These are phyloP conservation scores for Cicer yamashitae DNA, from an alignment of 306 rosid species.

Conservation along the genomic window DNA sequence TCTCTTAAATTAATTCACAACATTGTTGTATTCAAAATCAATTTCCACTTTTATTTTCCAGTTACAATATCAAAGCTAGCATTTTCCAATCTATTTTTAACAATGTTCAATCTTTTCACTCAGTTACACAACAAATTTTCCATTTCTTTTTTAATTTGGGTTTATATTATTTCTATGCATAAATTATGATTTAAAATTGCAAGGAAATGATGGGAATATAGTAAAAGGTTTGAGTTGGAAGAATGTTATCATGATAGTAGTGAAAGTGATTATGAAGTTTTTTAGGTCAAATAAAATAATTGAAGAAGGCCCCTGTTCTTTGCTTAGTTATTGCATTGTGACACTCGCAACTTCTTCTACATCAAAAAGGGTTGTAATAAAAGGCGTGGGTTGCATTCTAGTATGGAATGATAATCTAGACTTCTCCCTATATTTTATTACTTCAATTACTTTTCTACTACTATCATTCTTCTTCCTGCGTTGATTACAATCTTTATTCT, in stretches of 20 bases:
- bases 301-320: conserved; percentile 80
- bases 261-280: conserved; percentile 46
- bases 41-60: no score
- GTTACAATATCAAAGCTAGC: no score
- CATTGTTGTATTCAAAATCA: no score
- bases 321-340: conserved; percentile 73
- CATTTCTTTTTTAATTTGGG: no score
- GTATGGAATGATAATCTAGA: conserved; percentile 79
- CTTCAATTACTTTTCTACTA: conserved; percentile 37
- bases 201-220: conserved; percentile 70
- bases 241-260: conserved; percentile 41
- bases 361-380: conserved; percentile 69
- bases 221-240: conserved; percentile 94
- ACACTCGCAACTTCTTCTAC: conserved; percentile 92
- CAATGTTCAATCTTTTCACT: no score
- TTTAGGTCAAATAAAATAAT: conserved; percentile 19
- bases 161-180: no score
- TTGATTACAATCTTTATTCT: conserved; percentile 68
- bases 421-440: conserved; percentile 63
- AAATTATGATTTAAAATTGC: no score
- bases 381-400: conserved; percentile 98
- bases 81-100: no score
- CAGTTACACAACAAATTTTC: no score
- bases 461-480: conserved; percentile 56
- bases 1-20: no score